Evolutionary conservation across 78 protist genomes (phyloP).

Genomic region (Chrysochromulina tobinii): DNA sequence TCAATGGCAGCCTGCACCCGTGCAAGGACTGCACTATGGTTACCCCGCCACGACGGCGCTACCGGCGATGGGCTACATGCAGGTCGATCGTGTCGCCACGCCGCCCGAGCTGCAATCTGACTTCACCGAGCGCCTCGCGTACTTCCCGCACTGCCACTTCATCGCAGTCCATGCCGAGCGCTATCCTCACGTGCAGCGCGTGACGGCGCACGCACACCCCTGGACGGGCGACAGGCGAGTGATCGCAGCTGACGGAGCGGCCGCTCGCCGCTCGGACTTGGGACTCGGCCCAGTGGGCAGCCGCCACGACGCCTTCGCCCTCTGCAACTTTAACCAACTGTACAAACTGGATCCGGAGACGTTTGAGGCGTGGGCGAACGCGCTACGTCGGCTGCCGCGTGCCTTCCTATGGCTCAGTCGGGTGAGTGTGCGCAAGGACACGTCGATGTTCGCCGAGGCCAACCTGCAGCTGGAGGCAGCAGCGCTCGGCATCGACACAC

Average conservation of each 20-base stretch:
- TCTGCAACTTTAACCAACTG: constrained; percentile 8
- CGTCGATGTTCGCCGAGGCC: background rate
- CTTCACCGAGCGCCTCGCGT: background rate
- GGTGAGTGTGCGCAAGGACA: background rate
- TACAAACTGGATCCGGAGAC: background rate
- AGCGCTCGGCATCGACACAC: background rate
- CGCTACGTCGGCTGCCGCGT: background rate
- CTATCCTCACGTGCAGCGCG: background rate
- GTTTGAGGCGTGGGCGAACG: background rate
- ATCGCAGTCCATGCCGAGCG: background rate
- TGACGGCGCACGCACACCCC: background rate
- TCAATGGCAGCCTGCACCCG: background rate
- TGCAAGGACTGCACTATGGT: background rate
- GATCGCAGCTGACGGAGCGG: no score
- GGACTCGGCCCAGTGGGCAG: no score
- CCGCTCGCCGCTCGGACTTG: background rate
- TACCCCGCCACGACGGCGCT: background rate
- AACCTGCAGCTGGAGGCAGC: background rate
- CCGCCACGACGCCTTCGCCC: background rate
- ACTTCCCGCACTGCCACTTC: background rate
- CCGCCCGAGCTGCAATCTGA: background rate
- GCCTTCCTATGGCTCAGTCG: background rate
- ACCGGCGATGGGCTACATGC: background rate
- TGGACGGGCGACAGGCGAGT: background rate
- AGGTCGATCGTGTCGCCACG: background rate